Evolutionary conservation across 2,329 filamentous ascomycete species (phyloP), one percentile per base, ranked within the genome.

Genomic region (Fusarium annulatum): DNA sequence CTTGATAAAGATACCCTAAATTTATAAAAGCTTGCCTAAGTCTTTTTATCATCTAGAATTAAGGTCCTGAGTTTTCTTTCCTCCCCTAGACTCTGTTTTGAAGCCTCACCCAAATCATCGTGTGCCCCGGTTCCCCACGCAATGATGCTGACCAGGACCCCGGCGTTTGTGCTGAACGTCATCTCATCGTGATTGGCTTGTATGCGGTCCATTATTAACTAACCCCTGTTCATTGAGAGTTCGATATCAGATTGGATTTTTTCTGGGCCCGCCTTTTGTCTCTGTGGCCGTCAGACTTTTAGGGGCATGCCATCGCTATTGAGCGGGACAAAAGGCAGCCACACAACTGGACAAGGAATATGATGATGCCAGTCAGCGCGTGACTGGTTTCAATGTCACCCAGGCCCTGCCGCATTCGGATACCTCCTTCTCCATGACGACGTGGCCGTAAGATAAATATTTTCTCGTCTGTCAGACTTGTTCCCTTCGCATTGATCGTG

Each of bases 171-270:
- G 76, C 76, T 80, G 77, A 78, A 82, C 81, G 76, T 82, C 81
- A 81, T 80, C 67, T 66, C 61, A 56, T 36, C 51, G 11, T 82
- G 79, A 82, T 82, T 82, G 81, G 81, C 57, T 77, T 68, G 75
- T 72, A 61, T 74, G 67, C 55, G 73, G 65, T 57, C 73, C 65
- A 71, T 72, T 73, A 76, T 75, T 74, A 71, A 67, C 60, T 56
- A 23, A 69, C 68, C 81, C 81, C 77, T 82, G 81, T 77, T 77
- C 65, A 75, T 72, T 75, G 69, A 75, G 67, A 73, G 72, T 64
- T 72, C 73, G 77, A 82, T 82, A 82, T 82, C 81, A 82, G 79
- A 81, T 78, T 80, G 71, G 71, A 70, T 74, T 78, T 73, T 76
- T 76, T 65, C 58, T 64, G 73, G 73, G 58, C 70, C 73, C 67